Base-by-base conservation (phyloP, 139 green algal species). In the Haematococcus lacustris region DNA sequence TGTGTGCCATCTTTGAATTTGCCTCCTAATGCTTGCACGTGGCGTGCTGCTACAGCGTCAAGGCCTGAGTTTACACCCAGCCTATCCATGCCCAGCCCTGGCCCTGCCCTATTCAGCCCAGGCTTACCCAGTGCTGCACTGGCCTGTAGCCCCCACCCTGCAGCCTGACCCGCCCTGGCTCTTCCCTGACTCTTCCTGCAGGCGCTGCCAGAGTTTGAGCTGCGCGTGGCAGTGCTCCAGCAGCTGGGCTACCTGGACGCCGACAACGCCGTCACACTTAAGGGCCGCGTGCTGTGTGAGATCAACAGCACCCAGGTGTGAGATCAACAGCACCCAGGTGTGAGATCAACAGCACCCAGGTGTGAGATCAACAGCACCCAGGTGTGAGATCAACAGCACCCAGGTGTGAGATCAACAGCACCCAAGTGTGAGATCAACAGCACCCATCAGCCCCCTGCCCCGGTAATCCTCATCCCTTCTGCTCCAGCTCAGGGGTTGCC, bases 271-370 rank as follows among this genome's bases (percentile, higher is more conserved):
- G 93, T 98, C 34, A 86, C 90, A 33, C 76, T 98, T 33, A 90
- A 96, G 80, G 93, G 92, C 1, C 77, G 92, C 6, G 92, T 94
- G 33, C 87, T 87, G 50, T 97, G 93, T 74, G 94, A 98, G 80
- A 90, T 99, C 61, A 91, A 96, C 77, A 90, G 80, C 43, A 93
- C 91, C 3, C 78, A 88, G 79, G 82, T 85, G 53, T 1, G 81
- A 38, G 26, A 66, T 66, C n/a, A n/a, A n/a, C n/a, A n/a, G n/a
- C n/a, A n/a, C n/a, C n/a, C n/a, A n/a, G n/a, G n/a, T n/a, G n/a
- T 57, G 47, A 28, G 47, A 57, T 57, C 47, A 57, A n/a, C n/a
- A n/a, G n/a, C n/a, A n/a, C n/a, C n/a, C n/a, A n/a, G n/a, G n/a
- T n/a, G n/a, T n/a, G n/a, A n/a, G n/a, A n/a, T n/a, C n/a, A n/a